phyloP scores from a whole-genome alignment of 306 rosid species.

The Trifolium fragiferum region DNA sequence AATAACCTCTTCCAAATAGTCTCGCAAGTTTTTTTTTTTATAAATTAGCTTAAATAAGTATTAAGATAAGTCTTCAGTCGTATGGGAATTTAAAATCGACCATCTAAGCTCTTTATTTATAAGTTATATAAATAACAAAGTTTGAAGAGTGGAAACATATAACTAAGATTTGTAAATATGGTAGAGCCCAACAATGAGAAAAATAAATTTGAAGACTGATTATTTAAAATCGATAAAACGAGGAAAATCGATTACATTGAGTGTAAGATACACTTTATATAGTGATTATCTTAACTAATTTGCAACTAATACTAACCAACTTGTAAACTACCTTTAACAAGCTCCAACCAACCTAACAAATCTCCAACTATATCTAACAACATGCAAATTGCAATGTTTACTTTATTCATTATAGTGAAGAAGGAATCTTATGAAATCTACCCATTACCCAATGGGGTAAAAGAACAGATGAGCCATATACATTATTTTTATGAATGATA shows the following conservation, averaged over 20 bases:
- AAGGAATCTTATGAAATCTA: slow-evolving; percentile 26
- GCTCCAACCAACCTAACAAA: too few relatives aligned
- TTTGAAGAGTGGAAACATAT: too few relatives aligned
- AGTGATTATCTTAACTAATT: too few relatives aligned
- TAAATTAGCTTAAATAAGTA: neutral
- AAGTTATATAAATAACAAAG: too few relatives aligned
- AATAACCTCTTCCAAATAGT: neutral
- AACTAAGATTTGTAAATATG: too few relatives aligned
- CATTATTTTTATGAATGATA: slow-evolving; percentile 40
- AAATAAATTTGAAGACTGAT: neutral
- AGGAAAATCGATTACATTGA: too few relatives aligned
- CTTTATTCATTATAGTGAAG: slow-evolving; percentile 27
- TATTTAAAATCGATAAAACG: too few relatives aligned
- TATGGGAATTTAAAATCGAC: neutral
- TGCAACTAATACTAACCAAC: too few relatives aligned
- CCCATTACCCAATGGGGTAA: slow-evolving; percentile 8
- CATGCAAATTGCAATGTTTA: slow-evolving; percentile 1
- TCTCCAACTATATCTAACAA: neutral
- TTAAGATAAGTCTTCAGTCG: neutral
- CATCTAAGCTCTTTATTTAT: neutral
- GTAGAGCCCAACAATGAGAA: too few relatives aligned
- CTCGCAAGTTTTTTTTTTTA: neutral
- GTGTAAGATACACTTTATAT: too few relatives aligned
- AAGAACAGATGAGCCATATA: slow-evolving; percentile 33
- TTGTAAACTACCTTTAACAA: neutral